Evolutionary conservation across 2,329 filamentous ascomycete genomes (phyloP), one percentile per base, ranked within the genome.

Genomic region (Xylariaceae sp.): DNA sequence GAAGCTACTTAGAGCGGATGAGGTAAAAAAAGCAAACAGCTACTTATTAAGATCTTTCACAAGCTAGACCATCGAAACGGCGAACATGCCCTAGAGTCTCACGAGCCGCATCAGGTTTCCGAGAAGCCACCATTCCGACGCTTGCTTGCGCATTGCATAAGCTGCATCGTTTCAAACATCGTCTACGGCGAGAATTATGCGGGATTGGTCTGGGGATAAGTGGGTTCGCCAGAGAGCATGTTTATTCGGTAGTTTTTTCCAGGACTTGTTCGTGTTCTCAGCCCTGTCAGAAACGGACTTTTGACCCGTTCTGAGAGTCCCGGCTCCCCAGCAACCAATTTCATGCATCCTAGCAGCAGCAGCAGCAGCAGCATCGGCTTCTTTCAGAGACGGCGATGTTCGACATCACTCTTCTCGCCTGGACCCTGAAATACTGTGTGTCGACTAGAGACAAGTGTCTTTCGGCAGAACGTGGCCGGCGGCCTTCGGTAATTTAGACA

Each of bases 211-310:
- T 46, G 53, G 53, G 53, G 57, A 36, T 24, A 53, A 49, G 57
- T 60, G 57, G 53, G 34, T 44, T 52, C 21, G 11, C n/a, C 29
- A 8, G 8, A 49, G 40, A 58, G 43, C 43, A 43, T 37, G 6
- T 36, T 34, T 14, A 40, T 53, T 53, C 54, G 48, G 54, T 36
- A 53, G 23, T 36, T 49, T 58, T 37, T 16, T 24, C 23, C 4
- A n/a, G 21, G 19, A 12, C 19, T 26, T 53, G 40, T 41, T 56
- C 54, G 53, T 51, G 41, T 53, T 49, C 44, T 63, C 60, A 63
- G 60, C 60, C 60, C 60, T 63, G 60, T 56, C 54, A 53, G 60
- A 55, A 50, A 36, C 52, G 53, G 49, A 48, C 46, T 36, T 56
- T 47, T 48, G 36, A 28, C 60, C 52, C 48, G 37, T 47, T 29